These are phyloP conservation scores for Xylaria sp. DNA, from an alignment of 2,329 filamentous ascomycete species.

Conservation along the genomic window DNA sequence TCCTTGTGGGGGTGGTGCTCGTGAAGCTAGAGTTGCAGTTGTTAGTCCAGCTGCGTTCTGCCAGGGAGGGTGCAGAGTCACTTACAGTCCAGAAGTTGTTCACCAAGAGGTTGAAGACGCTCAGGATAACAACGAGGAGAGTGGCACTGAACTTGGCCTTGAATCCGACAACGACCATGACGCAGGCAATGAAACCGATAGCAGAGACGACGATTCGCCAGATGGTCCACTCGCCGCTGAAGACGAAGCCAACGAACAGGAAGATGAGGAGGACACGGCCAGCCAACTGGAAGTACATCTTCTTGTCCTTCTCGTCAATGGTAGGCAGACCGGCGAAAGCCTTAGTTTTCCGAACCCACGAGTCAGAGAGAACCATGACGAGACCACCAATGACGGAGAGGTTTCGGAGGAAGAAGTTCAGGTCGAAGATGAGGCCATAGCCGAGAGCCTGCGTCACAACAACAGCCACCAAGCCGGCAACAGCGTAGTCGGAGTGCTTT, in stretches of 20 bases:
- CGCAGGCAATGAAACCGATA: conserved; percentile 81
- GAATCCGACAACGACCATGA: conserved; percentile 99
- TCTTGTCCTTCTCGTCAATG: conserved; percentile 97
- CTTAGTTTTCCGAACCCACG: conserved; percentile 96
- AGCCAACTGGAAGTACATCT: conserved; percentile 99
- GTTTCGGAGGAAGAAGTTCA: conserved; percentile 99
- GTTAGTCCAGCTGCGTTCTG: conserved; percentile 25
- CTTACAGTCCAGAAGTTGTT: conserved; percentile 99
- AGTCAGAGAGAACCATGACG: conserved; percentile 96
- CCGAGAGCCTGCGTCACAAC: conserved; percentile 91
- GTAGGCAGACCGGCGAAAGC: conserved; percentile 90
- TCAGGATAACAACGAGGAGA: conserved; percentile 89
- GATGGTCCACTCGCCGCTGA: conserved; percentile 87
- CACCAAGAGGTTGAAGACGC: conserved; percentile 92
- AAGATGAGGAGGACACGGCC: conserved; percentile 95
- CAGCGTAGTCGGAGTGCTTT: conserved; percentile 89
- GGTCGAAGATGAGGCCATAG: conserved; percentile 96
- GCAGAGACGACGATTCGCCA: conserved; percentile 81
- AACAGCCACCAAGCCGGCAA: conserved; percentile 81
- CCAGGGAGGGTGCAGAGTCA: conserved; percentile 20
- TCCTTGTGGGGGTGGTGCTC: conserved; percentile 98
- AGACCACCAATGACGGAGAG: conserved; percentile 94
- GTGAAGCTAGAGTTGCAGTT: conserved; percentile 61
- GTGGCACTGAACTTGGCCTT: conserved; percentile 99
- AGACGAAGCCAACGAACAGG: conserved; percentile 94